Evolutionary conservation across 2,329 filamentous ascomycete species (phyloP).

Genomic region (Nemania bipapillata): DNA sequence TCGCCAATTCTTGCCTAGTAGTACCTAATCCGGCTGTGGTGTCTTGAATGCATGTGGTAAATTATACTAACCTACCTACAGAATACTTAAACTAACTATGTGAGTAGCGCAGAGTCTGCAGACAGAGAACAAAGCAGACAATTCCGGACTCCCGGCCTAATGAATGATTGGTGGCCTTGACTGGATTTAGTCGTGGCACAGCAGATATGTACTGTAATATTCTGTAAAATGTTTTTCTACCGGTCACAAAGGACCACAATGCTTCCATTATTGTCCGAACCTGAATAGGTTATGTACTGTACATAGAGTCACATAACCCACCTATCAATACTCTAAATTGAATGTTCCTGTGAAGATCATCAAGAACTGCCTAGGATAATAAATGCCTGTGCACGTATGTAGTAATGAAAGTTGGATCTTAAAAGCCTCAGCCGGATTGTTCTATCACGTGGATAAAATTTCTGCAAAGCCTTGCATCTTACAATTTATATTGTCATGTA

Average conservation of each 20-base stretch:
- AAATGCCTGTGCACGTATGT: background rate
- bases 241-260: too few species aligned
- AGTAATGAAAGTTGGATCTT: background rate
- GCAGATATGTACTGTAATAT: too few species aligned
- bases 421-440: background rate
- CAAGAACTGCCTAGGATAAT: background rate
- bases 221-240: too few species aligned
- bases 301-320: background rate
- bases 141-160: background rate
- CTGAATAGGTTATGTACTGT: too few species aligned
- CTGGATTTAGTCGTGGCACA: background rate
- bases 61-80: too few species aligned
- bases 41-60: too few species aligned
- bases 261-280: too few species aligned
- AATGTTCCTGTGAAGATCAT: background rate
- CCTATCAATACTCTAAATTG: background rate
- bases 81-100: too few species aligned
- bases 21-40: constrained; percentile 12
- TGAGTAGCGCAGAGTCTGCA: background rate
- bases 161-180: background rate
- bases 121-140: background rate
- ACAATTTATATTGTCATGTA: background rate
- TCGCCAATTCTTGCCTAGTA: constrained; percentile 8
- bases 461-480: background rate
- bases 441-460: background rate